phyloP scores from a whole-genome alignment of 306 rosid genomes.

The Cucumis cinereus region DNA sequence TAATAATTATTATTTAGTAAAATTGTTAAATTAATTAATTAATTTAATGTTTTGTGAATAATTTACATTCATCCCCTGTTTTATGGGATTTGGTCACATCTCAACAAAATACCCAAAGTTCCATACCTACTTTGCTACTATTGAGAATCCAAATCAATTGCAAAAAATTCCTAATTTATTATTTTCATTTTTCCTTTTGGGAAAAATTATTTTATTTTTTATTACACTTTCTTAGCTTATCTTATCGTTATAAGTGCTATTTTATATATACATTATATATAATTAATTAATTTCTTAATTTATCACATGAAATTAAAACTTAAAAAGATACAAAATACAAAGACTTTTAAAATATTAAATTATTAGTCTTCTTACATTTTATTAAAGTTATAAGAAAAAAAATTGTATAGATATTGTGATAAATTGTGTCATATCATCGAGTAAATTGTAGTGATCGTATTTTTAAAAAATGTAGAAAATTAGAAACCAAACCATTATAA shows the following conservation, averaged over 20 bases:
- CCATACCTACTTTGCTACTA: background rate
- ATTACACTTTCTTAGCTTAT: background rate
- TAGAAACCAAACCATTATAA: too few relatives aligned
- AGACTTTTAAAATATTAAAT: too few relatives aligned
- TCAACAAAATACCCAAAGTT: background rate
- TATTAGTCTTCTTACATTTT: too few relatives aligned
- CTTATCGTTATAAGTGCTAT: background rate
- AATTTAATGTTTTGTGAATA: background rate
- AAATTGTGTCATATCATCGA: too few relatives aligned
- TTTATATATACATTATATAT: background rate
- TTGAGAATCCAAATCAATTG: background rate
- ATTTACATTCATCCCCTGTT: background rate
- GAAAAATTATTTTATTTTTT: background rate
- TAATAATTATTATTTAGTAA: too few relatives aligned
- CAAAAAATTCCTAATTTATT: background rate
- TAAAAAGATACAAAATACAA: background rate
- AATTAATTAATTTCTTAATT: too few relatives aligned
- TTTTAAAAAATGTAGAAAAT: too few relatives aligned
- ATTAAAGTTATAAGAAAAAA: too few relatives aligned
- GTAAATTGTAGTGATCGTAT: too few relatives aligned
- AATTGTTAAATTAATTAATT: background rate
- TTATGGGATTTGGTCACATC: constrained; percentile 3
- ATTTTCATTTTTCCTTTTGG: background rate
- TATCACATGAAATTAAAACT: background rate
- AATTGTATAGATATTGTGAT: too few relatives aligned